A percentile compares a stretch with the other conserved stretches of the same genome.
These are phyloP conservation scores for Fonsecaea pedrosoi DNA, from an alignment of 2,329 filamentous ascomycete genomes.

Conservation along the genomic window DNA sequence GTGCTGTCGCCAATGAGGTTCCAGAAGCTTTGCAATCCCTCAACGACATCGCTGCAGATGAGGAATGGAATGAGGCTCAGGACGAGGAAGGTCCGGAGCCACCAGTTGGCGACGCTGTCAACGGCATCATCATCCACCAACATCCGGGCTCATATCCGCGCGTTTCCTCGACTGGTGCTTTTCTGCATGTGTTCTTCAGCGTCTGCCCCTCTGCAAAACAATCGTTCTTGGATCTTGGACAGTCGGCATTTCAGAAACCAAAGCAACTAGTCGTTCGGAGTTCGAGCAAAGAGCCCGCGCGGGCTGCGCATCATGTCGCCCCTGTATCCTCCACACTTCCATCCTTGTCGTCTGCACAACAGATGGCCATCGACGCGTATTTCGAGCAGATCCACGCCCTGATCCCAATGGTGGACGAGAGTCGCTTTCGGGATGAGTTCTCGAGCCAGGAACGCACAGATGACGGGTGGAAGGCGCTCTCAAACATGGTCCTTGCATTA, in stretches of 20 bases:
- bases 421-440: conserved; percentile 69
- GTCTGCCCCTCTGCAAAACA: conserved; percentile 16
- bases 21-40: neutral
- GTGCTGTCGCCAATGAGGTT: neutral
- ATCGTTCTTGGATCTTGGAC: conserved; percentile 10
- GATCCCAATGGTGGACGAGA: conserved; percentile 75
- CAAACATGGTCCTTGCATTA: conserved; percentile 78
- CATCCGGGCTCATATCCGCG: conserved; percentile 5
- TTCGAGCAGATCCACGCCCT: conserved; percentile 75
- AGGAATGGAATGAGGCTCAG: conserved; percentile 17
- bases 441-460: conserved; percentile 68
- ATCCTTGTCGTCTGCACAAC: conserved; percentile 2
- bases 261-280: neutral
- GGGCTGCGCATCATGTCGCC: neutral
- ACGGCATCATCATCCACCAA: conserved; percentile 12
- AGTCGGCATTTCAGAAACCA: conserved; percentile 6
- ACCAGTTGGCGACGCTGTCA: conserved; percentile 16
- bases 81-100: conserved; percentile 13
- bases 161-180: conserved; percentile 9
- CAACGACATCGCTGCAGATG: neutral
- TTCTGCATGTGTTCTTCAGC: conserved; percentile 6
- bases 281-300: neutral
- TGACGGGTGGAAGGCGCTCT: conserved; percentile 71
- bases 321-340: neutral
- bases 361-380: conserved; percentile 65